phyloP scores from a whole-genome alignment of 768 basidiomycete genomes.

The Serendipita indica region DNA sequence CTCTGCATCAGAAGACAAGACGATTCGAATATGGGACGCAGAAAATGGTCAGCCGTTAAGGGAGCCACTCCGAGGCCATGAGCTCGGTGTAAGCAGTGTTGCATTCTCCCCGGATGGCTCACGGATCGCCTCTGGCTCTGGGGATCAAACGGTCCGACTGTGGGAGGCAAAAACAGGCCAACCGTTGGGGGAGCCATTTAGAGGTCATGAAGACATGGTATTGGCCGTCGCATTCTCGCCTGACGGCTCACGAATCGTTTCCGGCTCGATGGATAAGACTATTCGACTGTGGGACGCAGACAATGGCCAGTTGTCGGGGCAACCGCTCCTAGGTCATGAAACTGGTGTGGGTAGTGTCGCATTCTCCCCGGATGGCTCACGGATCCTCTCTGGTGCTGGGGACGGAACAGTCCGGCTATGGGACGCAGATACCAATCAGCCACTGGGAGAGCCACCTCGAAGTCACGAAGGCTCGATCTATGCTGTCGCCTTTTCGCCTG shows the following conservation, averaged over 20 bases:
- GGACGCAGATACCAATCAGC: neutral
- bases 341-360: neutral
- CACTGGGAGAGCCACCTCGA: neutral
- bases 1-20: neutral
- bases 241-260: constrained; percentile 28
- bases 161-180: neutral
- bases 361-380: neutral
- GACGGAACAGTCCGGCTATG: neutral
- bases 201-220: neutral
- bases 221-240: constrained; percentile 14
- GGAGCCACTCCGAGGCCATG: neutral
- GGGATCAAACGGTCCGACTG: neutral
- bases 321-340: neutral
- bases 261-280: constrained; percentile 19
- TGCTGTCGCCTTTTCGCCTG: neutral
- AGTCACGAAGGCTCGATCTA: neutral
- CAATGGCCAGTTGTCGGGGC: neutral
- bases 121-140: neutral
- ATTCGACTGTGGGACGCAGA: neutral
- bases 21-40: neutral
- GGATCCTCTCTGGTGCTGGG: neutral
- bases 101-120: neutral
- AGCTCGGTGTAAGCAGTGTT: neutral
- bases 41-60: neutral
- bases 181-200: neutral